These are phyloP conservation scores for Fusarium austroafricanum DNA, from an alignment of 2,329 filamentous ascomycete species.

Conservation along the genomic window DNA sequence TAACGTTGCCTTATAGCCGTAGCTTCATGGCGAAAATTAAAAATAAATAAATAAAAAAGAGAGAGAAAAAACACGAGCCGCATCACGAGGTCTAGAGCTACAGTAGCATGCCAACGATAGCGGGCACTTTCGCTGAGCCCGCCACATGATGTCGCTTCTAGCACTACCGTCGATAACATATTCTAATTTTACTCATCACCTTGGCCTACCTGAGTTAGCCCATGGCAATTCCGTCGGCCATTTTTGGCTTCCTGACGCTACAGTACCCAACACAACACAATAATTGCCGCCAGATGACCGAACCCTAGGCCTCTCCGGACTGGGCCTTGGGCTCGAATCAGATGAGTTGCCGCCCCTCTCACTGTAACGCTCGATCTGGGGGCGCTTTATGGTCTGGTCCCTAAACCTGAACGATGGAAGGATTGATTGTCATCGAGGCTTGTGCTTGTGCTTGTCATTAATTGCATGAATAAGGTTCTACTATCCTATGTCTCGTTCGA, in stretches of 20 bases:
- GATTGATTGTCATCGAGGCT: background rate
- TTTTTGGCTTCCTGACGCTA: no score
- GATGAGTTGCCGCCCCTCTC: conserved; percentile 30
- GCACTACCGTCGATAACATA: conserved; percentile 5
- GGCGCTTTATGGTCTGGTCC: conserved; percentile 9
- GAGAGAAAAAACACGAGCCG: conserved; percentile 22
- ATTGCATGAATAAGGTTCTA: conserved; percentile 1
- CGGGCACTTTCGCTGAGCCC: background rate
- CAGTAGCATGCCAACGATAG: background rate
- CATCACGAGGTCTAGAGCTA: conserved; percentile 28
- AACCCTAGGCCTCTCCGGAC: background rate
- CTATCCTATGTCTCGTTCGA: no score
- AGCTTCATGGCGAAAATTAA: background rate
- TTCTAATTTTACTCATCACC: conserved; percentile 39
- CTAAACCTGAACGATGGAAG: conserved; percentile 1
- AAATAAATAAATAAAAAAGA: no score
- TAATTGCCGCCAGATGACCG: conserved; percentile 1
- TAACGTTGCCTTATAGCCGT: background rate
- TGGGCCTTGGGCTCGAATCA: conserved; percentile 27
- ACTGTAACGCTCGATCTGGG: conserved; percentile 27
- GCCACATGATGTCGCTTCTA: conserved; percentile 12
- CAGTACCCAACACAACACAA: background rate
- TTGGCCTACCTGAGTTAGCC: conserved; percentile 34
- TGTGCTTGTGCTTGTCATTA: background rate
- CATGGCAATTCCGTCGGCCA: conserved; percentile 13